Percentiles rank a stretch among this genome's conserved stretches.
Conservation (phyloP, 768 basidiomycete genomes). For the Phlebiopsis gigantea region DNA sequence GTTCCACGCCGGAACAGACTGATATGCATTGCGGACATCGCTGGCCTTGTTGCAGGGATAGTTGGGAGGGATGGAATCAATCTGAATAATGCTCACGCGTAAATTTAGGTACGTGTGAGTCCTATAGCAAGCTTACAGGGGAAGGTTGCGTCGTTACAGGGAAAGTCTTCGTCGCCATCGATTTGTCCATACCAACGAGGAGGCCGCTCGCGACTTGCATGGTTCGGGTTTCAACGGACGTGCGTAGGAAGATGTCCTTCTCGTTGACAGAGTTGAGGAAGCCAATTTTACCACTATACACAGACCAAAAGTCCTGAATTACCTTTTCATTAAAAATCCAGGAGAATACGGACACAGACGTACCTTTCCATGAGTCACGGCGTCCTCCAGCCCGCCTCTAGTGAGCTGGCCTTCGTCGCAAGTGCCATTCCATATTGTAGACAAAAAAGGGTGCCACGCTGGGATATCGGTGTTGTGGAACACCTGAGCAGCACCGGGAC, state of each 20-base stretch:
- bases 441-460: constrained; percentile 38
- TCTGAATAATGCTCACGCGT: constrained; percentile 25
- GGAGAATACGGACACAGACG: not conserved
- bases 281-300: constrained; percentile 33
- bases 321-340: too few species aligned
- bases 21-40: constrained; percentile 33
- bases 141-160: constrained; percentile 38
- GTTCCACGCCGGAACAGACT: constrained; percentile 42
- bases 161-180: constrained; percentile 27
- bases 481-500: constrained; percentile 28
- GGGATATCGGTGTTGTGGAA: constrained; percentile 36
- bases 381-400: constrained; percentile 36
- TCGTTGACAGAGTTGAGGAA: constrained; percentile 32
- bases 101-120: too few species aligned
- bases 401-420: constrained; percentile 46
- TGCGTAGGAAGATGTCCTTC: constrained; percentile 37
- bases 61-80: constrained; percentile 41
- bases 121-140: constrained; percentile 31
- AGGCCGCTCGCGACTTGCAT: constrained; percentile 42
- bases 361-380: constrained; percentile 38
- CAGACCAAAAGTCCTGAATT: constrained; percentile 40
- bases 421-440: constrained; percentile 41
- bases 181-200: constrained; percentile 40
- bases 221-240: constrained; percentile 41
- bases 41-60: constrained; percentile 40